A percentile compares a stretch with the other conserved stretches of the same genome.
Evolutionary conservation across 208 protist genomes (phyloP).

Genomic region (Trypanosoma rangeli): DNA sequence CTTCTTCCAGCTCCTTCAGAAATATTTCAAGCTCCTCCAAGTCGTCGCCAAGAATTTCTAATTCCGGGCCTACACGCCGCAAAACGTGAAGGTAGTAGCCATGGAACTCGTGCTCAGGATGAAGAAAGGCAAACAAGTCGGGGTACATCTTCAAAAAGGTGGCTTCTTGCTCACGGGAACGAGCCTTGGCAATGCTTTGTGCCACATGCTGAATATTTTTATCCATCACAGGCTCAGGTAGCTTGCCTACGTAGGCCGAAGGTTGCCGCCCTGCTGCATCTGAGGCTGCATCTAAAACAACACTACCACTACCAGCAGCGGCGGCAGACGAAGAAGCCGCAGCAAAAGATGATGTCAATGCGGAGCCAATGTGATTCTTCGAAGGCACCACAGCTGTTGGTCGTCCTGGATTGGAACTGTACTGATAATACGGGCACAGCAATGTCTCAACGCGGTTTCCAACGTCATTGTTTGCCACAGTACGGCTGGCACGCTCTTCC

Average conservation of each 20-base stretch:
- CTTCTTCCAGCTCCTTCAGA: conserved; percentile 61
- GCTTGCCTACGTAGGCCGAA: conserved; percentile 62
- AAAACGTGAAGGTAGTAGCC: conserved; percentile 88
- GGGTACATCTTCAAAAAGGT: conserved; percentile 72
- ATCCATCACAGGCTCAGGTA: conserved; percentile 63
- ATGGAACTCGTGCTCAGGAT: conserved; percentile 85
- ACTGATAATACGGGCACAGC: conserved; percentile 38
- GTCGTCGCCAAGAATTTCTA: conserved; percentile 86
- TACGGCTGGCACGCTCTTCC: conserved; percentile 49
- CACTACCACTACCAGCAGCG: conserved; percentile 1
- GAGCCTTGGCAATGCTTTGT: conserved; percentile 53
- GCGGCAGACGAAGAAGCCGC: not conserved
- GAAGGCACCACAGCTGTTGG: conserved; percentile 23
- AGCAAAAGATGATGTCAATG: not conserved
- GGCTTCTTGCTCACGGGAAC: conserved; percentile 69
- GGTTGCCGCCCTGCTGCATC: conserved; percentile 18
- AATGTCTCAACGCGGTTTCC: not conserved
- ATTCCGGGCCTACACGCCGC: conserved; percentile 62
- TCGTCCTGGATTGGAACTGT: conserved; percentile 29
- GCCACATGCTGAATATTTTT: conserved; percentile 65
- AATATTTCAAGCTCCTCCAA: conserved; percentile 78
- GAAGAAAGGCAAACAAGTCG: conserved; percentile 76
- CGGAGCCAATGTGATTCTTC: not conserved
- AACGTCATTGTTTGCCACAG: not conserved
- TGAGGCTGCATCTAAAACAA: conserved; percentile 11